Evolutionary conservation across 2,329 filamentous ascomycete genomes (phyloP), one percentile per base, ranked within the genome.

Genomic region (Neobulgaria alba): DNA sequence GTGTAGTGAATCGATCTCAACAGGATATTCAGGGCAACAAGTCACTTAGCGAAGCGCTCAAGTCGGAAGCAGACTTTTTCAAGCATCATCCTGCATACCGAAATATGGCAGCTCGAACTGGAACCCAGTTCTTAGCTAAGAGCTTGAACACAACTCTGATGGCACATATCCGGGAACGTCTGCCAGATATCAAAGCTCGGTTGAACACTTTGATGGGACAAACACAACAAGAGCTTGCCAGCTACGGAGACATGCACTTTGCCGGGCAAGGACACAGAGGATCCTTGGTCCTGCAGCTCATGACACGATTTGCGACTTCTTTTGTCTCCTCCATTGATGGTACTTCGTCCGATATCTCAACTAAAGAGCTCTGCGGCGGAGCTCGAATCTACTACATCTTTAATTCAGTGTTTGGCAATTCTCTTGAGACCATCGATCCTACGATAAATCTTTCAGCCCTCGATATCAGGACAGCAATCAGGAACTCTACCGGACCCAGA

Each of bases 161-260:
- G 92, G 68, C 79, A 16, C 92, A 98, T 59, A 98, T 98, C 59
- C 84, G 92, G 46, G 92, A 98, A 61, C 79, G 92, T 34, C 69
- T 98, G 55, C 92, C 92, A 20, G 92, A 98, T 62, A 98, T 98
- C 69, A 98, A 98, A 67, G 92, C 92, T 36, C 82, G 92, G 41
- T 73, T 98, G 47, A 98, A 98, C 64, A 98, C 92, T 1, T 69
- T 98, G 38, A 98, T 98, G 92, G 92, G 92, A n/a, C 92, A 98
- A 65, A 96, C 92, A 36, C 92, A 98, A 61, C 92, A 98, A 67
- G 92, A 98, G 63, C 73, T 98, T 42, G 92, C 92, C 32, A 95
- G 90, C 63, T 98, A 98, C 60, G 92, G 92, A 29, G 93, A 96
- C 61, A 94, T 92, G 69, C 85, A 94, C 55, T 98, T 98, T 61